phyloP scores from a whole-genome alignment of 371 early-diverging fungal species.

The Mortierella sp. region DNA sequence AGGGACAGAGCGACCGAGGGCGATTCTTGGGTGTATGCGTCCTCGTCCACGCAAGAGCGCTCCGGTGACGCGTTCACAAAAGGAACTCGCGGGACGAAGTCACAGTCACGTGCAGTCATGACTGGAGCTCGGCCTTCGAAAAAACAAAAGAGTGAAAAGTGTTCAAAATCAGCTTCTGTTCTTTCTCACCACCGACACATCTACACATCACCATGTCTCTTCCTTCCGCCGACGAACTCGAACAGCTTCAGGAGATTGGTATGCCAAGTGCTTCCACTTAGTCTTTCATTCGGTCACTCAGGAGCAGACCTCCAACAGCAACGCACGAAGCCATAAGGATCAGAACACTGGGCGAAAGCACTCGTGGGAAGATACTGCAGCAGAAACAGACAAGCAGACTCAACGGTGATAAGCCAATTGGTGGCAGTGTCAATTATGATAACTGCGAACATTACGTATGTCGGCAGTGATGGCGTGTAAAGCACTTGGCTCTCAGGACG shows the following conservation, averaged over 20 bases:
- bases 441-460: neutral
- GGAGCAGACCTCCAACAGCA: neutral
- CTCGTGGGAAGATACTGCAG: neutral
- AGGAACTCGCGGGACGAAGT: neutral
- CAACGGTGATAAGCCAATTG: neutral
- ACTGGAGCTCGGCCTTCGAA: neutral
- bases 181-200: neutral
- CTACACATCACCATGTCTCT: constrained; percentile 67
- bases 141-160: constrained; percentile 5
- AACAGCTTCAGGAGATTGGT: constrained; percentile 87
- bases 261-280: constrained; percentile 2
- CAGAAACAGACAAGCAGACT: neutral
- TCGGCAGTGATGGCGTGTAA: neutral
- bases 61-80: constrained; percentile 8
- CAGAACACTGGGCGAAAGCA: neutral
- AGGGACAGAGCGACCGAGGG: neutral
- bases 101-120: neutral
- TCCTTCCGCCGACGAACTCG: constrained; percentile 84
- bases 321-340: neutral
- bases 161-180: constrained; percentile 2
- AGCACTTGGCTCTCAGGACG: neutral
- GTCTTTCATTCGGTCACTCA: neutral
- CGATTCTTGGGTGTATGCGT: neutral
- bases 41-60: neutral
- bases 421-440: neutral